These are phyloP conservation scores for Piper betle DNA, from an alignment of 164 flowering plant species.

Conservation along the genomic window DNA sequence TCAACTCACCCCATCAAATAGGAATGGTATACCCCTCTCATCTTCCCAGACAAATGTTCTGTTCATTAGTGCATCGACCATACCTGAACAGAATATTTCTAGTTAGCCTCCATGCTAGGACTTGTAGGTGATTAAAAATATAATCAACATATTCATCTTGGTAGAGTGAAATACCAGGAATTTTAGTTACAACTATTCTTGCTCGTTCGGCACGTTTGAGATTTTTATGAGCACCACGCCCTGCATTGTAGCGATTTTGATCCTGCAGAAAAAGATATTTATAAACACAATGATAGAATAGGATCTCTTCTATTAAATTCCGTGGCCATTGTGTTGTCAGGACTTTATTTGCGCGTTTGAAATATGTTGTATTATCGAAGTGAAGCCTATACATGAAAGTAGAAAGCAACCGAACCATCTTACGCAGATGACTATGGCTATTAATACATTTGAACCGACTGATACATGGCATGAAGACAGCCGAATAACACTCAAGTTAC, in stretches of 20 bases:
- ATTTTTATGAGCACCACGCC: conserved; percentile 77
- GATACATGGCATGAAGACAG: too few relatives aligned
- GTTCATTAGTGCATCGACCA: conserved; percentile 64
- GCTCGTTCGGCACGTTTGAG: conserved; percentile 89
- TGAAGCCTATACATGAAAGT: too few relatives aligned
- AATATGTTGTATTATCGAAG: too few relatives aligned
- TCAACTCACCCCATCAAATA: conserved; percentile 78
- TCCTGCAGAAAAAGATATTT: conserved; percentile 31
- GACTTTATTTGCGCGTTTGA: too few relatives aligned
- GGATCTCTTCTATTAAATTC: too few relatives aligned
- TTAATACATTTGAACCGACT: too few relatives aligned
- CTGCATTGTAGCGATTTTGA: conserved; percentile 72
- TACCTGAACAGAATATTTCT: conserved; percentile 32
- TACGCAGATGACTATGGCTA: too few relatives aligned
- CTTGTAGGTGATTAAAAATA: background rate
- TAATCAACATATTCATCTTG: too few relatives aligned
- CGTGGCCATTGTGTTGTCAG: too few relatives aligned
- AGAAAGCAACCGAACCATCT: too few relatives aligned
- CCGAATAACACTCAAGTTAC: too few relatives aligned
- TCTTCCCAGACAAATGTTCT: conserved; percentile 76
- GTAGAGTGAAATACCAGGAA: conserved; percentile 47
- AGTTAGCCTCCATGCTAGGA: background rate
- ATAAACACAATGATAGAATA: too few relatives aligned
- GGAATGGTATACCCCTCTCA: conserved; percentile 44
- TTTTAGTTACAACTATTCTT: conserved; percentile 61